Base-by-base conservation (phyloP, 208 protist species). In the Leishmania tarentolae region DNA sequence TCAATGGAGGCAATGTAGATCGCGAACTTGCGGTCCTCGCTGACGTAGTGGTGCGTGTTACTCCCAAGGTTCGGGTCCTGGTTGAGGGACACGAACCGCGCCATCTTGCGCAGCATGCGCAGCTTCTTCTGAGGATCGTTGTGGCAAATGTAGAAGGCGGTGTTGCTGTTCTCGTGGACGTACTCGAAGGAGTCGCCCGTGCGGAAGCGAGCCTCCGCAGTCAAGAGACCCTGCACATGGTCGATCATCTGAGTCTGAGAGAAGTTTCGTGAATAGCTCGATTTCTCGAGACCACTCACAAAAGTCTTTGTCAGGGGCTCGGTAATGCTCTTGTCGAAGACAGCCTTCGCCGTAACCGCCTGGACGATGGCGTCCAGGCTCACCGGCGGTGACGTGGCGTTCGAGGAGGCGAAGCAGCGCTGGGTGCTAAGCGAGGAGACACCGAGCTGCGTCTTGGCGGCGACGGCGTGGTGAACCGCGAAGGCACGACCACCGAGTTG, bases 101-200 rank as follows among this genome's bases (percentile, higher is more conserved):
- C 80, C 75, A 97, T 84, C 66, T 87, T 87, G 63, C 92, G 92
- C 68, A 95, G 82, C 85, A 92, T 87, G 9, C 76, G 69, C 47
- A 94, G 77, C 66, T 88, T 89, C 50, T 57, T 89, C 24, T 76
- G 50, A 57, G 83, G 81, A 50, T 86, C 86, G 72, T 92, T 93
- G 75, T 75, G 76, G 84, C 91, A 95, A 78, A 97, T 89, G 85
- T 93, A 95, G 86, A 95, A 95, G 66, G 92, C 93, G 47, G 44
- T 76, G 47, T 77, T 44, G 52, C 83, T 83, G 19, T 70, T 79
- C 78, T 94, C 90, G 83, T 94, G 88, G 44, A 89, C 79, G 89
- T 94, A 92, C 83, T 92, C 80, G 85, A 93, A 91, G 65, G 86
- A 73, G 83, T 93, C 87, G 56, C 92, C 93, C 59, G 89, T 76